Percentiles rank a stretch among this genome's conserved stretches.
Evolutionary conservation across 2,329 filamentous ascomycete species (phyloP).

Genomic region (Pseudogymnoascus sp.): DNA sequence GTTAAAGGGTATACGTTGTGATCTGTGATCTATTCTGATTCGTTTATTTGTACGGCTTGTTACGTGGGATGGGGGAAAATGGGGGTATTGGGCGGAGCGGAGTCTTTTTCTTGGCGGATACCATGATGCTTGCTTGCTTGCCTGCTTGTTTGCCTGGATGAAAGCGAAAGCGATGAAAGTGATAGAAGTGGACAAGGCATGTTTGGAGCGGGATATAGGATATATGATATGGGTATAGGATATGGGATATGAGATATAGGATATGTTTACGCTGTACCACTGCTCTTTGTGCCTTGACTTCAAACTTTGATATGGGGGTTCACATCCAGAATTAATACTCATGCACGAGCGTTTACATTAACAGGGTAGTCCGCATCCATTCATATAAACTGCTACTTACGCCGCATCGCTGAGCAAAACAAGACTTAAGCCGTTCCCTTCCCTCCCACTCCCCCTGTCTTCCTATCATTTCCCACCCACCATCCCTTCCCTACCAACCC

Average conservation of each 20-base stretch:
- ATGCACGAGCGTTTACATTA: neutral
- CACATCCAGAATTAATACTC: neutral
- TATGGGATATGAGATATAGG: neutral
- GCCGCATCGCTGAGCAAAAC: neutral
- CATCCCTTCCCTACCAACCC: neutral
- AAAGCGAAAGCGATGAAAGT: neutral
- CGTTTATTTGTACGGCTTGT: neutral
- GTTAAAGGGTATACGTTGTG: neutral
- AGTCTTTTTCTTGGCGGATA: neutral
- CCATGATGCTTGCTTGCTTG: neutral
- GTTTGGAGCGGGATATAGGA: neutral
- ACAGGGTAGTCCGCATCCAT: neutral
- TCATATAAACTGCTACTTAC: constrained; percentile 2
- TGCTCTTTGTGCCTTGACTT: neutral
- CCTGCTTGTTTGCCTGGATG: neutral
- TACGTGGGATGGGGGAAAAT: neutral
- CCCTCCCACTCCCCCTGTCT: neutral
- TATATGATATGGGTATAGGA: neutral
- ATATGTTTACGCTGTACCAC: neutral
- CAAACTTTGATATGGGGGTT: neutral
- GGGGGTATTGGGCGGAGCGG: neutral
- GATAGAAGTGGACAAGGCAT: neutral
- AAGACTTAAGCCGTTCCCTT: neutral
- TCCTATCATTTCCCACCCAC: neutral
- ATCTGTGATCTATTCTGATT: neutral